Evolutionary conservation across 164 flowering plant genomes (phyloP), one percentile per base, ranked within the genome.

Genomic region (Vitis rupestris): DNA sequence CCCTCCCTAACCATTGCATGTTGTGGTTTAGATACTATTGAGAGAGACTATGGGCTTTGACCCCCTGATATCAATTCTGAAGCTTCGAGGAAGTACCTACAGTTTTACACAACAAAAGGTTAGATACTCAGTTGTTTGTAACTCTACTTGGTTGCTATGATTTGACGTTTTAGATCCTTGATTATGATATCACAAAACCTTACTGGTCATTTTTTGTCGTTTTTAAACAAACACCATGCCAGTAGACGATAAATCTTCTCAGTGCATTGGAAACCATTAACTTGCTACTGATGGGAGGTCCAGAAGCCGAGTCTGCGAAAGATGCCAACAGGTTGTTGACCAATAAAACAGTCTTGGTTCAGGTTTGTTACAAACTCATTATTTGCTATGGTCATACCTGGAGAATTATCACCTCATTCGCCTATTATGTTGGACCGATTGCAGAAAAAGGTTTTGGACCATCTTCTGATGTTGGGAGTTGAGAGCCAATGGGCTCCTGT

Each of bases 401-500:
- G 13, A 29, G 49, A 23, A 3, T 13, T 8, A 16, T 30, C 30
- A 63, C 73, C 62, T 71, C 13, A 72, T 37, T 16, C 69, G 7
- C 37, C 50, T 60, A 17, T 50, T 65, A 8, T 71, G 37, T 71
- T 78, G 50, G 64, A 37, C 62, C 73, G 17, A 53, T 64, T 82
- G 75, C 77, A 96, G 99, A 90, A 87, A 61, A 91, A 88, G 61
- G 74, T 85, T 15, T 66, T 93, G 84, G 97, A 91, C 70, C 80
- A 87, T 82, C 91, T 96, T 56, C 79, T 96, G 58, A 72, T 91
- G 90, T 79, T 96, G 82, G 97, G 97, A 30, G 88, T 93, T 76
- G 99, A 96, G 85, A 91, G 97, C 80, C 95, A 86, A 68, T 95
- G 99, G 99, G 97, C 92, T 73, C 92, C 99, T 47, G 87, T 90